phyloP scores from a whole-genome alignment of 306 rosid genomes.

The Rosa rugosa region DNA sequence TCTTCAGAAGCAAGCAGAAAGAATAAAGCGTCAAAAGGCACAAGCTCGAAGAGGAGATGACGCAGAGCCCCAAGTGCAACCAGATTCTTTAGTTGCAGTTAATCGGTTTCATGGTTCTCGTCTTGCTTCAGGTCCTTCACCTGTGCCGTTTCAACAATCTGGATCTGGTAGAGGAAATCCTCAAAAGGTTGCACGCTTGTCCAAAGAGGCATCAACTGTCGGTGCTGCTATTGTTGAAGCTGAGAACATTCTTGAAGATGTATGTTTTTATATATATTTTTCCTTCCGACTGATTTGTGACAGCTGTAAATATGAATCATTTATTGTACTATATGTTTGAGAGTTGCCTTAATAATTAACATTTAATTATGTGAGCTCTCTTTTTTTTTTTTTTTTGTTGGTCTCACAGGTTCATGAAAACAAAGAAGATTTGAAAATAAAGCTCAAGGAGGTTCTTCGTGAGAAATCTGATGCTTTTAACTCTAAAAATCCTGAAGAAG shows the following conservation, averaged over 20 bases:
- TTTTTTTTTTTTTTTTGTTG: constrained; percentile 10
- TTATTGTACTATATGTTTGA: constrained; percentile 1
- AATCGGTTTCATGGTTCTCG: constrained; percentile 84
- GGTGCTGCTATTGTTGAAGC: constrained; percentile 96
- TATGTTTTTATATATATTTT: constrained; percentile 40
- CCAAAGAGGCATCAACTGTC: constrained; percentile 50
- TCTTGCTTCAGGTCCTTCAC: constrained; percentile 82
- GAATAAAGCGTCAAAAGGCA: constrained; percentile 85
- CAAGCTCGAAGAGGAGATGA: constrained; percentile 85
- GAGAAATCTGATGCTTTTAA: constrained; percentile 86
- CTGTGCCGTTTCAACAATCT: constrained; percentile 69
- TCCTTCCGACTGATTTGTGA: not conserved
- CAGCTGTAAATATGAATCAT: not conserved
- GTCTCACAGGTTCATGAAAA: constrained; percentile 58
- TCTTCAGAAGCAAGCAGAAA: constrained; percentile 72
- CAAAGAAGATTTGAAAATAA: constrained; percentile 76
- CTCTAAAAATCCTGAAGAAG: constrained; percentile 56
- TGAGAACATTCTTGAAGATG: constrained; percentile 72
- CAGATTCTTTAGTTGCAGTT: constrained; percentile 74
- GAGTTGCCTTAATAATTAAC: constrained; percentile 1
- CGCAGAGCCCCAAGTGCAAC: constrained; percentile 62
- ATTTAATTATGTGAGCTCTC: not conserved
- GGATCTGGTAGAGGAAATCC: constrained; percentile 28
- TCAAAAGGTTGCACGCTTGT: constrained; percentile 53
- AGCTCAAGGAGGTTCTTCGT: constrained; percentile 77